These are phyloP conservation scores for Xylaria multiplex DNA, from an alignment of 2,329 filamentous ascomycete genomes.

Conservation along the genomic window DNA sequence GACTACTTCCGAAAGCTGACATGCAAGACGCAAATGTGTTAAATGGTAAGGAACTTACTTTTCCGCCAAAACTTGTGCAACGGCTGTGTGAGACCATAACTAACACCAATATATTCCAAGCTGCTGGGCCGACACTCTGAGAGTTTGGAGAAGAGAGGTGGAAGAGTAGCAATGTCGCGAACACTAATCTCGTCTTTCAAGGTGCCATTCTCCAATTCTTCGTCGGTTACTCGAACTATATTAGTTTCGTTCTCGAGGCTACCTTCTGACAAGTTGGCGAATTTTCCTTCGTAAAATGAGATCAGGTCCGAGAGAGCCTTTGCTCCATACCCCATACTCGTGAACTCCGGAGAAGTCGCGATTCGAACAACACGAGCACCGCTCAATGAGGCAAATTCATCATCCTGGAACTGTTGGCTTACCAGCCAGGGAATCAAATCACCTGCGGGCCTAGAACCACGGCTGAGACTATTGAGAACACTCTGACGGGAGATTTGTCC, in stretches of 20 bases:
- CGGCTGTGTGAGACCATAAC: constrained; percentile 86
- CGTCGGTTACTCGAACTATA: constrained; percentile 84
- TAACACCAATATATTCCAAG: constrained; percentile 94
- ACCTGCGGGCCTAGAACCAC: constrained; percentile 88
- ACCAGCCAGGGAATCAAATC: constrained; percentile 98
- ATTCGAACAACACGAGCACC: constrained; percentile 93
- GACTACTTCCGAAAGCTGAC: not conserved
- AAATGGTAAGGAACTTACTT: constrained; percentile 43
- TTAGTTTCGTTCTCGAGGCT: constrained; percentile 63
- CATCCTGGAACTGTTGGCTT: constrained; percentile 97
- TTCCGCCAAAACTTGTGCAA: constrained; percentile 99
- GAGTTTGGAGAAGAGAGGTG: constrained; percentile 89
- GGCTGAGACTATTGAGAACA: constrained; percentile 86
- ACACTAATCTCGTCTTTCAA: constrained; percentile 89
- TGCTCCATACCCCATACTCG: constrained; percentile 91
- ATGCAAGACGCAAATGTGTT: not conserved
- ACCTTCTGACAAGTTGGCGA: constrained; percentile 82
- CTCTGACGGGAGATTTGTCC: constrained; percentile 94
- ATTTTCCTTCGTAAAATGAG: constrained; percentile 96
- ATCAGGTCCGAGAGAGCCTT: constrained; percentile 86
- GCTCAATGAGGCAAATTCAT: constrained; percentile 92
- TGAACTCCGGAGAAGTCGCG: constrained; percentile 94
- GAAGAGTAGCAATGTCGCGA: constrained; percentile 89
- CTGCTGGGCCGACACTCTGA: constrained; percentile 81
- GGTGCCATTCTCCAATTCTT: constrained; percentile 78